These are phyloP conservation scores for Myriosclerotinia curreyana DNA, from an alignment of 2,329 filamentous ascomycete species.

Conservation along the genomic window DNA sequence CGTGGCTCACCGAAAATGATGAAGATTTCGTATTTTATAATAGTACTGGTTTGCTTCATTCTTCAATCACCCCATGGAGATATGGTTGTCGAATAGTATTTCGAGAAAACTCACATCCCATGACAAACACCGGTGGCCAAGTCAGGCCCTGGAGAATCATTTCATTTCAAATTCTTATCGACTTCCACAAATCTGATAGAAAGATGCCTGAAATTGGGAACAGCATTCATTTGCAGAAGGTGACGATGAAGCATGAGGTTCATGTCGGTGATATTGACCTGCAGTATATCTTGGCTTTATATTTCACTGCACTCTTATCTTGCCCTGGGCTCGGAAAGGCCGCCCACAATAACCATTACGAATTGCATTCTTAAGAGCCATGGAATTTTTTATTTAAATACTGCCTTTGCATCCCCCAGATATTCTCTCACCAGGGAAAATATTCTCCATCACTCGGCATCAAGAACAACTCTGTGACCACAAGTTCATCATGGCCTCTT, in stretches of 20 bases:
- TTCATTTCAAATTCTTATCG: conserved; percentile 11
- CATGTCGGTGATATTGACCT: neutral
- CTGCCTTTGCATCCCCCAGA: neutral
- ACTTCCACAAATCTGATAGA: conserved; percentile 16
- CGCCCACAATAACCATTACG: neutral
- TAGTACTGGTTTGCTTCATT: neutral
- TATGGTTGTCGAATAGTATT: conserved; percentile 18
- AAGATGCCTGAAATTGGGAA: neutral
- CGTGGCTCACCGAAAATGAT: neutral
- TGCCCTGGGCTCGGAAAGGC: neutral
- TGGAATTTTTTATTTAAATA: neutral
- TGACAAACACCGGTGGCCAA: conserved; percentile 6
- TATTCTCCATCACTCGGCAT: conserved; percentile 2
- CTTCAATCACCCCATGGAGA: neutral
- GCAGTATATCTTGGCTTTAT: conserved; percentile 1
- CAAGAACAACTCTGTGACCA: neutral
- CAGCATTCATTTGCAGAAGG: conserved; percentile 15
- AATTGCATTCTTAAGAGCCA: neutral
- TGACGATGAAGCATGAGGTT: neutral
- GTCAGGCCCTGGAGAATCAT: neutral
- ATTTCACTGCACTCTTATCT: neutral
- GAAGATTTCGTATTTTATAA: neutral
- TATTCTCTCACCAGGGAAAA: conserved; percentile 1
- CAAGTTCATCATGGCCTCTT: conserved; percentile 31
- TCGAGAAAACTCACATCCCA: neutral